Evolutionary conservation across 2,329 filamentous ascomycete species (phyloP).

Genomic region (Ascochyta lentis): DNA sequence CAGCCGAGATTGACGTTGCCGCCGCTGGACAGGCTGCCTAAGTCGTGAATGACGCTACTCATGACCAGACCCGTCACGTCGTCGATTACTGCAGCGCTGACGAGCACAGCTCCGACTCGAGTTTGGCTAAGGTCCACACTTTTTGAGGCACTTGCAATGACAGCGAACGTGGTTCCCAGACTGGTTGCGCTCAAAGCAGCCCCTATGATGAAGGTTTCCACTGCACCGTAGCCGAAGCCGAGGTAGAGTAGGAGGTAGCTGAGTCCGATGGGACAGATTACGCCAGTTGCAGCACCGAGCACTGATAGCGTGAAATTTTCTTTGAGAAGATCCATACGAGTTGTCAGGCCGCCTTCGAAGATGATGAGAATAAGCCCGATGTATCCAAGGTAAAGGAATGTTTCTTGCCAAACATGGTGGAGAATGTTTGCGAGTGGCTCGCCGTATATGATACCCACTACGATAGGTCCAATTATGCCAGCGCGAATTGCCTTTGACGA

Average conservation of each 20-base stretch:
- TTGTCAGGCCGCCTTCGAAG: conserved; percentile 58
- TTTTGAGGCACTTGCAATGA: conserved; percentile 42
- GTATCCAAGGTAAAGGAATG: conserved; percentile 56
- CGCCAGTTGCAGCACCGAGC: conserved; percentile 53
- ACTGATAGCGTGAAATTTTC: conserved; percentile 54
- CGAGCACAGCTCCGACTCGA: conserved; percentile 53
- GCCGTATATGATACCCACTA: conserved; percentile 18
- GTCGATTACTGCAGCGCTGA: conserved; percentile 57
- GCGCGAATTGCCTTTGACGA: conserved; percentile 18
- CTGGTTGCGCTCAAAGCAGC: conserved; percentile 36
- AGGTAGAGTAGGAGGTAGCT: conserved; percentile 50
- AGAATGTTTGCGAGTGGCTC: conserved; percentile 20
- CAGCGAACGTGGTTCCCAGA: conserved; percentile 45
- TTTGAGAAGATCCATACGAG: conserved; percentile 56
- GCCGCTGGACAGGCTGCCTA: conserved; percentile 25
- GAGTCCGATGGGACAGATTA: conserved; percentile 53
- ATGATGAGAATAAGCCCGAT: conserved; percentile 59
- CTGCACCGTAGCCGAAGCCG: conserved; percentile 51
- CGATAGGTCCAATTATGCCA: conserved; percentile 19
- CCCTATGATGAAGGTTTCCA: conserved; percentile 40
- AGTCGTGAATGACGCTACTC: conserved; percentile 41
- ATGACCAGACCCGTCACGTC: conserved; percentile 56
- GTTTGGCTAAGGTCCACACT: conserved; percentile 53
- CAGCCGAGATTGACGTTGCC: conserved; percentile 25
- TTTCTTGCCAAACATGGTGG: conserved; percentile 21